These are phyloP conservation scores for Calocera cornea DNA, from an alignment of 768 basidiomycete species.

Conservation along the genomic window DNA sequence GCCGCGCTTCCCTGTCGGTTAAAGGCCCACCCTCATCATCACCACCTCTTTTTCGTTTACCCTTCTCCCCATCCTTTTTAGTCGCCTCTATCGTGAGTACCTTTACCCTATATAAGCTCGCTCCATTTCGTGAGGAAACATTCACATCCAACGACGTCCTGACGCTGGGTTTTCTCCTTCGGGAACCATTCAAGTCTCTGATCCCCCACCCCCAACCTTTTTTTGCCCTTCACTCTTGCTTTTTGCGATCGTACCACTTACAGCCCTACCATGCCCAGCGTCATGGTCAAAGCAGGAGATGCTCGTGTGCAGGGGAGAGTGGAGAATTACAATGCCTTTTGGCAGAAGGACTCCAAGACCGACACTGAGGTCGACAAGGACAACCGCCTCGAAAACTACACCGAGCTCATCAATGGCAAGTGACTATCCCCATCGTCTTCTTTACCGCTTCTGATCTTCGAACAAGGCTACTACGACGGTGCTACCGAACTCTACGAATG, in stretches of 20 bases:
- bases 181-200: constrained; percentile 79
- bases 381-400: constrained; percentile 67
- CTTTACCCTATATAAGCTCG: background rate
- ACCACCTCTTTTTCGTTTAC: background rate
- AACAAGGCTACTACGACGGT: constrained; percentile 85
- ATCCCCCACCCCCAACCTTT: constrained; percentile 18
- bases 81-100: background rate
- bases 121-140: background rate
- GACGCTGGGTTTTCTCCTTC: constrained; percentile 46
- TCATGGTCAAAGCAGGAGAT: constrained; percentile 28
- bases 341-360: constrained; percentile 67
- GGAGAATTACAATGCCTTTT: constrained; percentile 78
- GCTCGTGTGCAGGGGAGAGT: constrained; percentile 56
- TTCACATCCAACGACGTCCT: background rate
- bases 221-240: background rate
- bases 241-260: background rate
- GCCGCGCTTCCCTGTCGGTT: background rate
- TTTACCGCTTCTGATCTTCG: background rate
- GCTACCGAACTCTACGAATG: constrained; percentile 93
- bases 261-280: constrained; percentile 15
- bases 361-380: constrained; percentile 55
- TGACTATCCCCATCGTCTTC: constrained; percentile 6
- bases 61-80: background rate
- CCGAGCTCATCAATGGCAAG: constrained; percentile 85
- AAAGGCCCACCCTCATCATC: background rate